These are phyloP conservation scores for Podospora tetraspora DNA, from an alignment of 495 filamentous ascomycete species.

Conservation along the genomic window DNA sequence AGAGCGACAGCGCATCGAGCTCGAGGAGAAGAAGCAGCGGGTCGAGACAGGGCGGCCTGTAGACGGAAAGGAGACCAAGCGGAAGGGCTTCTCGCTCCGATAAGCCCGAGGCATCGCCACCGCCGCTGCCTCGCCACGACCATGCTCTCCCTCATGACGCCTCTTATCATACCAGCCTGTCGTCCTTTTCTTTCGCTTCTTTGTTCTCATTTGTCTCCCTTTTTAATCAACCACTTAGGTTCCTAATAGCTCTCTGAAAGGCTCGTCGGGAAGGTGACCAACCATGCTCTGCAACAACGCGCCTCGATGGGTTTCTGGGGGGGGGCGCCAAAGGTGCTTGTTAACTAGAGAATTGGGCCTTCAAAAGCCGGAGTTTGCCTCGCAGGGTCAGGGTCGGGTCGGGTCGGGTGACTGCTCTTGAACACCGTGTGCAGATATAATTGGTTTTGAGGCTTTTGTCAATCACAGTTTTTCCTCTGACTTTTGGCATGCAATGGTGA, in stretches of 20 bases:
- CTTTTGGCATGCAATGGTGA: slow-evolving; percentile 18
- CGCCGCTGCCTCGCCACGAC: slow-evolving; percentile 35
- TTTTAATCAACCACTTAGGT: slow-evolving; percentile 42
- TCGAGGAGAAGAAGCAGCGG: slow-evolving; percentile 94
- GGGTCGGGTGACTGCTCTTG: slow-evolving; percentile 27
- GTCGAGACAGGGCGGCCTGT: slow-evolving; percentile 90
- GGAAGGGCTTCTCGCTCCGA: slow-evolving; percentile 98
- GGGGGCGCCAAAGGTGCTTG: slow-evolving; percentile 18
- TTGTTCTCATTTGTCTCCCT: slow-evolving; percentile 37
- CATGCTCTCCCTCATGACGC: slow-evolving; percentile 44
- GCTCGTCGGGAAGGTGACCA: slow-evolving; percentile 24
- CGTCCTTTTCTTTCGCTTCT: slow-evolving; percentile 39
- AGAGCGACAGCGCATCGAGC: slow-evolving; percentile 83
- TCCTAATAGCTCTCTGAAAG: slow-evolving; percentile 40
- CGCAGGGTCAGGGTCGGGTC: slow-evolving; percentile 20
- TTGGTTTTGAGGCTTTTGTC: slow-evolving; percentile 32
- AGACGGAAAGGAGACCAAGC: slow-evolving; percentile 83
- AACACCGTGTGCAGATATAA: slow-evolving; percentile 37
- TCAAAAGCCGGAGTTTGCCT: slow-evolving; percentile 23
- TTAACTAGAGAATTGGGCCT: slow-evolving; percentile 23
- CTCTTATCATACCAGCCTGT: slow-evolving; percentile 46
- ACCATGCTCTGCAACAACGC: slow-evolving; percentile 10
- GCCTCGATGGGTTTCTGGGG: slow-evolving; percentile 1
- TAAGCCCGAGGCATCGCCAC: slow-evolving; percentile 43
- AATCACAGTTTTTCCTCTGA: slow-evolving; percentile 15